Percentiles rank a stretch among this genome's conserved stretches.
These are phyloP conservation scores for Spatholobus suberectus DNA, from an alignment of 306 rosid genomes.

Conservation along the genomic window DNA sequence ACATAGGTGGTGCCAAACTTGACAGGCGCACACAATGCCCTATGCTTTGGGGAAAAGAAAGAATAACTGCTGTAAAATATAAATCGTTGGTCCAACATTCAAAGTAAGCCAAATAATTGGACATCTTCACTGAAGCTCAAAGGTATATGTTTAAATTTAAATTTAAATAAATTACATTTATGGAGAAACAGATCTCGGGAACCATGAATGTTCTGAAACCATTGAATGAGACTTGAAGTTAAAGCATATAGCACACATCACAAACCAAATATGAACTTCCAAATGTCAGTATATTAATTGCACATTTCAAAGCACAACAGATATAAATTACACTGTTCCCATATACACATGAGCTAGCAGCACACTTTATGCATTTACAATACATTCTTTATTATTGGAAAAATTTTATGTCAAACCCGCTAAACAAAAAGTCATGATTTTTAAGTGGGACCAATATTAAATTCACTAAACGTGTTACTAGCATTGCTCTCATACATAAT, in stretches of 20 bases:
- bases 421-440: not conserved
- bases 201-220: not conserved
- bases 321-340: not conserved
- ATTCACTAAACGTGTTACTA: not conserved
- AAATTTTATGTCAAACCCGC: too few species aligned
- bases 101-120: not conserved
- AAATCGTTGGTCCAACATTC: not conserved
- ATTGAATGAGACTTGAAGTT: not conserved
- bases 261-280: not conserved
- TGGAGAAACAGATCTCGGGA: not conserved
- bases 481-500: not conserved
- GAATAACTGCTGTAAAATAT: not conserved
- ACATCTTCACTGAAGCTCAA: not conserved
- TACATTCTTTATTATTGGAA: not conserved
- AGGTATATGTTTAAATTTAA: not conserved
- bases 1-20: conserved; percentile 3
- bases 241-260: not conserved
- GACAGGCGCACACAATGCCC: not conserved
- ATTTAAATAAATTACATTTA: not conserved
- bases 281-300: not conserved
- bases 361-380: not conserved
- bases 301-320: not conserved
- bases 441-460: not conserved
- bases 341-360: not conserved
- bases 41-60: conserved; percentile 17